Percentiles rank a stretch among this genome's conserved stretches.
Evolutionary conservation across 345 rosid species (phyloP).

Genomic region (Corchorus olitorius): DNA sequence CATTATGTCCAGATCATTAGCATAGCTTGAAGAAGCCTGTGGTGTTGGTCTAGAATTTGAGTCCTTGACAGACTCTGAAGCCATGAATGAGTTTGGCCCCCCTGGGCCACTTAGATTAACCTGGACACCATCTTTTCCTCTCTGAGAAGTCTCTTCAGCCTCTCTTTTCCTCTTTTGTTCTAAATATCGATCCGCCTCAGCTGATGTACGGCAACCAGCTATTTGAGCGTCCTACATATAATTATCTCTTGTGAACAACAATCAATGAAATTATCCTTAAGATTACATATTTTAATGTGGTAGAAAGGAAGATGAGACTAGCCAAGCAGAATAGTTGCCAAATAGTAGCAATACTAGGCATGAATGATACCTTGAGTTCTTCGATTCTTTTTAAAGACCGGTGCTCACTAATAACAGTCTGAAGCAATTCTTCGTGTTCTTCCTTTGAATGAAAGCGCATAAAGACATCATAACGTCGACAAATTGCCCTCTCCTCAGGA

Average conservation of each 20-base stretch:
- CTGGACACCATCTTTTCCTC: slow-evolving; percentile 68
- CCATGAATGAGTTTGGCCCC: slow-evolving; percentile 42
- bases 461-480: slow-evolving; percentile 75
- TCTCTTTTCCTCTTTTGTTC: slow-evolving; percentile 72
- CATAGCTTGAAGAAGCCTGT: slow-evolving; percentile 64
- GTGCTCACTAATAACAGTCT: slow-evolving; percentile 67
- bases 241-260: slow-evolving; percentile 1
- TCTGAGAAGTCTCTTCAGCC: slow-evolving; percentile 69
- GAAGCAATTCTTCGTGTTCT: slow-evolving; percentile 85
- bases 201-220: slow-evolving; percentile 85
- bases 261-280: slow-evolving; percentile 21
- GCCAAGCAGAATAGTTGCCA: not conserved
- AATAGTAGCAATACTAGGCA: not conserved
- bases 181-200: slow-evolving; percentile 76
- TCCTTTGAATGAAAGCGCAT: slow-evolving; percentile 96
- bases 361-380: slow-evolving; percentile 66
- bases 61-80: slow-evolving; percentile 47
- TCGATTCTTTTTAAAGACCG: slow-evolving; percentile 71
- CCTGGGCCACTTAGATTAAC: slow-evolving; percentile 52
- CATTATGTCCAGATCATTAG: slow-evolving; percentile 56
- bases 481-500: slow-evolving; percentile 75
- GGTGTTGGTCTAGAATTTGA: slow-evolving; percentile 47
- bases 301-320: slow-evolving; percentile 9
- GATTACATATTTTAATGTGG: not conserved
- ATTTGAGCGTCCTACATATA: slow-evolving; percentile 78